These are phyloP conservation scores for Fomitopsis palustris DNA, from an alignment of 1,284 basidiomycete species.

Conservation along the genomic window DNA sequence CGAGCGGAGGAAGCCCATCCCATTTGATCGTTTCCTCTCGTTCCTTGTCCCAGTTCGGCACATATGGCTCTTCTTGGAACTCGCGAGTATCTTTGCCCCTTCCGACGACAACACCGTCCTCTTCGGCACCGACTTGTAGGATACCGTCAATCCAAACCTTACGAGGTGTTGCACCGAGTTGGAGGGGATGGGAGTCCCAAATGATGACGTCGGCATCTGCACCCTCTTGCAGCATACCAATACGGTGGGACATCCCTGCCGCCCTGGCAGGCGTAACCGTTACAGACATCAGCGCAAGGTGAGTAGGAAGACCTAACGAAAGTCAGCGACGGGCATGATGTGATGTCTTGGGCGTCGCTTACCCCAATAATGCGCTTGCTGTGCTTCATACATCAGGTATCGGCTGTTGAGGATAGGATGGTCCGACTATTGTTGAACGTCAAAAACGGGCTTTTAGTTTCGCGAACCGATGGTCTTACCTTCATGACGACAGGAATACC, in stretches of 20 bases:
- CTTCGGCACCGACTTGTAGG: constrained; percentile 49
- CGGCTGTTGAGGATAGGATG: constrained; percentile 75
- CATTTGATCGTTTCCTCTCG: constrained; percentile 50
- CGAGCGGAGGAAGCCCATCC: constrained; percentile 66
- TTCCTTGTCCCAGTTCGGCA: constrained; percentile 62
- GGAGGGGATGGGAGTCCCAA: constrained; percentile 80
- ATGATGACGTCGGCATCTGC: constrained; percentile 56
- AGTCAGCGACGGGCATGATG: no score
- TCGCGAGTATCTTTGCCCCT: constrained; percentile 23
- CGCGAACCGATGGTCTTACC: constrained; percentile 34
- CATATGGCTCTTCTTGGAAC: constrained; percentile 47
- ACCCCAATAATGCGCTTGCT: constrained; percentile 81
- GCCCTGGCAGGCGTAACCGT: constrained; percentile 77
- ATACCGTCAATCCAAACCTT: constrained; percentile 78
- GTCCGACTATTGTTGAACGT: constrained; percentile 48
- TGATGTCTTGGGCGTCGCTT: no score
- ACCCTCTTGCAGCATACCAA: constrained; percentile 73
- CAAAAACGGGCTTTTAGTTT: not conserved
- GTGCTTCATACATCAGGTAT: constrained; percentile 80
- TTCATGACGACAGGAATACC: constrained; percentile 77
- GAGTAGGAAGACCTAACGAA: constrained; percentile 42
- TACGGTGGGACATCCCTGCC: constrained; percentile 77
- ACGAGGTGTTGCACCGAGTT: constrained; percentile 71
- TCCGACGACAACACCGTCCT: constrained; percentile 36
- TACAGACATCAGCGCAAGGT: constrained; percentile 69